phyloP scores from a whole-genome alignment of 1,284 basidiomycete genomes.

The Trametes versicolor region DNA sequence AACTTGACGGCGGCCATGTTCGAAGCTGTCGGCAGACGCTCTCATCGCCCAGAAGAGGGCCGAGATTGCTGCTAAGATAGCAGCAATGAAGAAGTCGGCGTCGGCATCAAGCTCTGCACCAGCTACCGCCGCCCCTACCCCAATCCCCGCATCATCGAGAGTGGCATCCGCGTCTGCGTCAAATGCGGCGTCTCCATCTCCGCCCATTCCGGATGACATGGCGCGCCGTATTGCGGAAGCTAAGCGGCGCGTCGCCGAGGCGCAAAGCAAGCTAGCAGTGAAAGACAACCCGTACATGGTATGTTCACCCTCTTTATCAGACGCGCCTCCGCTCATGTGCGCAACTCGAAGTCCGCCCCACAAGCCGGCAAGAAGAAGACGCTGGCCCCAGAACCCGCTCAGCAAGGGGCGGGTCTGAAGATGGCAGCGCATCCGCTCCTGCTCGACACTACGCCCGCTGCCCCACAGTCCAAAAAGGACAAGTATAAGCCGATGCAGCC shows the following conservation, averaged over 20 bases:
- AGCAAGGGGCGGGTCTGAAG: slow-evolving; percentile 84
- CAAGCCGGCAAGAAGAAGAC: slow-evolving; percentile 63
- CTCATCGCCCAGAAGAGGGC: slow-evolving; percentile 84
- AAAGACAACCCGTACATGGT: slow-evolving; percentile 89
- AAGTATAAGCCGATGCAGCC: slow-evolving; percentile 97
- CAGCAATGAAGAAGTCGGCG: slow-evolving; percentile 72
- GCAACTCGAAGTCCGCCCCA: slow-evolving; percentile 55
- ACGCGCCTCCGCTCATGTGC: not conserved
- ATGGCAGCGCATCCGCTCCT: slow-evolving; percentile 92
- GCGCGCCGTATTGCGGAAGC: slow-evolving; percentile 80
- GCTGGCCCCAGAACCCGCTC: slow-evolving; percentile 60
- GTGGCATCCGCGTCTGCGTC: slow-evolving; percentile 43
- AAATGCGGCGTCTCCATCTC: slow-evolving; percentile 47
- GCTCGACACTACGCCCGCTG: slow-evolving; percentile 67
- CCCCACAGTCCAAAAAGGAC: slow-evolving; percentile 84
- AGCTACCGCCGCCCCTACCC: slow-evolving; percentile 43
- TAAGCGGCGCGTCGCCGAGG: slow-evolving; percentile 80
- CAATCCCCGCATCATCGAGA: slow-evolving; percentile 41
- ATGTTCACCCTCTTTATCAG: slow-evolving; percentile 28
- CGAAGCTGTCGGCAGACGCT: slow-evolving; percentile 59
- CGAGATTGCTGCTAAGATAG: slow-evolving; percentile 86
- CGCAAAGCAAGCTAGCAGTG: slow-evolving; percentile 75
- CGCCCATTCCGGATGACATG: slow-evolving; percentile 68
- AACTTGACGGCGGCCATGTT: not conserved
- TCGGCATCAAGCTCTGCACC: slow-evolving; percentile 38